phyloP scores from a whole-genome alignment of 2,329 filamentous ascomycete genomes.

The Amylocarpus encephaloides region DNA sequence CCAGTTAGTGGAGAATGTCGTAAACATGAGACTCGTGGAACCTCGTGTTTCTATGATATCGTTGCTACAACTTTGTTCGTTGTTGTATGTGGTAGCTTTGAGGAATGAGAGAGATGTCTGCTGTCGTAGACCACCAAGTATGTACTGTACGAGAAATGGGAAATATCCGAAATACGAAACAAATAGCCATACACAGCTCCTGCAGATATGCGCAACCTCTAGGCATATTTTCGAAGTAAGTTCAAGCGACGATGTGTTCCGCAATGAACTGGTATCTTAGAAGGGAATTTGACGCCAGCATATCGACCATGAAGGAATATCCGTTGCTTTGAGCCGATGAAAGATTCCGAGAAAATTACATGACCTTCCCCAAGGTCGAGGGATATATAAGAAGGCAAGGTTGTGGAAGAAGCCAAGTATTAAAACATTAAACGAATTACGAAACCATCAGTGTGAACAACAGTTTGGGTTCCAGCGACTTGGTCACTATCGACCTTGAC shows the following conservation, averaged over 20 bases:
- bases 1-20: too few species aligned
- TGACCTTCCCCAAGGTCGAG: slow-evolving; percentile 20
- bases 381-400: slow-evolving; percentile 23
- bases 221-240: slow-evolving; percentile 1
- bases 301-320: not conserved
- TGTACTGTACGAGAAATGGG: too few species aligned
- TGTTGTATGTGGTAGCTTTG: not conserved
- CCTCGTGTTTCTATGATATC: too few species aligned
- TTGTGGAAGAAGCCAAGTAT: slow-evolving; percentile 17
- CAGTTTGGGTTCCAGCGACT: slow-evolving; percentile 19
- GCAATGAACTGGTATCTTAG: slow-evolving; percentile 8
- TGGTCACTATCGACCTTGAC: slow-evolving; percentile 27
- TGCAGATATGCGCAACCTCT: slow-evolving; percentile 3
- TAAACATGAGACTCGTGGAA: too few species aligned
- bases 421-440: slow-evolving; percentile 33
- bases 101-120: not conserved
- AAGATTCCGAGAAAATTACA: slow-evolving; percentile 27
- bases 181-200: not conserved
- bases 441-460: slow-evolving; percentile 27
- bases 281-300: slow-evolving; percentile 1
- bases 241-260: slow-evolving; percentile 2
- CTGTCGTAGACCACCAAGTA: not conserved
- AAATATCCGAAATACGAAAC: not conserved
- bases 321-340: not conserved
- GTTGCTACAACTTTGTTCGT: not conserved